Evolutionary conservation across 371 early-diverging fungal species (phyloP).

Genomic region (Smittium culicis): DNA sequence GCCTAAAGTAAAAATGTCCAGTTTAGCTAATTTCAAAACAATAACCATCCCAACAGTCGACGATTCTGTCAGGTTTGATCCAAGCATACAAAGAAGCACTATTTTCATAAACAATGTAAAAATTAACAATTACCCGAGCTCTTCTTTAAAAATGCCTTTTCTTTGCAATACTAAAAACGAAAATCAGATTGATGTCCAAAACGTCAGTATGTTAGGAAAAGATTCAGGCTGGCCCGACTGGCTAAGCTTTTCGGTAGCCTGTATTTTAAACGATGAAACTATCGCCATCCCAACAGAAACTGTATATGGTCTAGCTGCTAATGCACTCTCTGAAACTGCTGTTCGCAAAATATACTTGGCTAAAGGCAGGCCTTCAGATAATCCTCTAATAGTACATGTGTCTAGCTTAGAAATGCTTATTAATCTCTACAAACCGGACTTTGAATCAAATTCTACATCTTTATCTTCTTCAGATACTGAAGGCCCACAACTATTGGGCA

Average conservation of each 20-base stretch:
- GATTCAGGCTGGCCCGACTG: not conserved
- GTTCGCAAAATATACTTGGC: constrained; percentile 75
- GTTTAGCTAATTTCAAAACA: not conserved
- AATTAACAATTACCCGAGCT: not conserved
- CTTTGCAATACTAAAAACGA: not conserved
- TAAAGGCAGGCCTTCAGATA: constrained; percentile 94
- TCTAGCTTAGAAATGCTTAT: constrained; percentile 82
- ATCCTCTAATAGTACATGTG: constrained; percentile 97
- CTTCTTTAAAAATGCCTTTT: not conserved
- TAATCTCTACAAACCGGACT: constrained; percentile 28
- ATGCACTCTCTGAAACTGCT: constrained; percentile 59
- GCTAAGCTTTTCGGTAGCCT: not conserved
- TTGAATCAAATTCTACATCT: constrained; percentile 32
- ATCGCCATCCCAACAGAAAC: constrained; percentile 99
- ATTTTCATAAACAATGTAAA: not conserved
- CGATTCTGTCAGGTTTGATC: not conserved
- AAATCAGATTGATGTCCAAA: not conserved
- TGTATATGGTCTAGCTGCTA: constrained; percentile 97
- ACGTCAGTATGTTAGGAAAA: not conserved
- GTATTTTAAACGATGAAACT: constrained; percentile 1
- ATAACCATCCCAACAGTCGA: not conserved
- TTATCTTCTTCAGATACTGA: constrained; percentile 15
- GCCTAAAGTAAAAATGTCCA: no score
- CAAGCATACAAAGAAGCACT: not conserved
- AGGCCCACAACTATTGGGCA: constrained; percentile 15